A percentile compares a stretch with the other conserved stretches of the same genome.
Conservation (phyloP, 352 stramenopile genomes). For the Pythium myriotylum region DNA sequence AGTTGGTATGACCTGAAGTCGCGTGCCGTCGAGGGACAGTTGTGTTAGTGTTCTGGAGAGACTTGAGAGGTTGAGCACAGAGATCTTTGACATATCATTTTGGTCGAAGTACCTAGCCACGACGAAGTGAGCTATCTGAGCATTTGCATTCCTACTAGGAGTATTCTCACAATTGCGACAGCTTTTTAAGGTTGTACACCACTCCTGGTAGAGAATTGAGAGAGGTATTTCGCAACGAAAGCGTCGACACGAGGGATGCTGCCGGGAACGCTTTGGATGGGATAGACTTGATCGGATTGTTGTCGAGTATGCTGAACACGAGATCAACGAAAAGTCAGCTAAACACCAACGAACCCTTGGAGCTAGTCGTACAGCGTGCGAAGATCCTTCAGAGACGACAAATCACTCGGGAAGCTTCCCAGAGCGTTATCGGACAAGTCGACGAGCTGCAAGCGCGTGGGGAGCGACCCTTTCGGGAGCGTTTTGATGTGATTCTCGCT, state of each 20-base stretch:
- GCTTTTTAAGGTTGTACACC: neutral
- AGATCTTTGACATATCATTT: constrained; percentile 7
- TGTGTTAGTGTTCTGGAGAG: neutral
- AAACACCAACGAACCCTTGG: neutral
- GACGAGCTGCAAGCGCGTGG: no score
- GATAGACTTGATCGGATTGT: neutral
- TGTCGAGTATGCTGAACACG: neutral
- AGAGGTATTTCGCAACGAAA: neutral
- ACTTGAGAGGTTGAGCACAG: neutral
- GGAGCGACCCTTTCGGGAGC: no score
- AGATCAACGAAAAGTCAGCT: neutral
- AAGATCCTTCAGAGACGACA: no score
- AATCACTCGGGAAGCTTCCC: no score
- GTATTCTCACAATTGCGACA: neutral
- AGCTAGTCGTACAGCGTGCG: neutral
- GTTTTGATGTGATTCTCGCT: no score
- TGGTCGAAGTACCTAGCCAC: constrained; percentile 6
- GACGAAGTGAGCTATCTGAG: neutral
- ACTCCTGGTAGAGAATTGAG: neutral
- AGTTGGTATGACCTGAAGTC: neutral
- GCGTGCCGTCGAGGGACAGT: neutral
- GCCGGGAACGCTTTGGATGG: neutral
- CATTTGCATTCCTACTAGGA: no score
- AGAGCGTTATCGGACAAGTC: no score
- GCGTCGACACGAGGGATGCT: neutral